Base-by-base conservation (phyloP, 2,329 filamentous ascomycete species). In the Aspergillus ochraceus region DNA sequence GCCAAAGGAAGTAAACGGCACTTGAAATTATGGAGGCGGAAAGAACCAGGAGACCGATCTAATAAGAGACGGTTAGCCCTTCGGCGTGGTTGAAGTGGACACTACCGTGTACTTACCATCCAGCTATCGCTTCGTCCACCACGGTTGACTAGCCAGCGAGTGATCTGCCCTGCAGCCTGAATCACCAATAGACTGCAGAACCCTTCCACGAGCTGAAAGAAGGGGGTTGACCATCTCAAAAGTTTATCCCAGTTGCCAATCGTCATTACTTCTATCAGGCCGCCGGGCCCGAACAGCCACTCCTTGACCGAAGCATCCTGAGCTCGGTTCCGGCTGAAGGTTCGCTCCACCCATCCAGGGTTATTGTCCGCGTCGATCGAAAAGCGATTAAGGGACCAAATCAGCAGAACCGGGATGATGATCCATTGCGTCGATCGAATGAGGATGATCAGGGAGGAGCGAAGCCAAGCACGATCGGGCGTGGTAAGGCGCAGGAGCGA, bases 111-210 rank as follows among this genome's bases (percentile, higher is more conserved):
- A 82, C 89, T 76, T 82, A 95, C 92, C 86, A 98, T 91, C 95
- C 94, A 98, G 63, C 89, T 96, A 79, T 99, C 95, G 70, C 93
- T 96, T 70, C 92, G 87, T 70, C 94, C 92, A 65, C 81, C 80
- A 70, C 90, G 84, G 78, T 98, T 98, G 57, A 98, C 94, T 30
- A 98, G 85, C 89, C 92, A 98, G 75, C 91, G 86, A 20, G 95
- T 96, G 66, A 98, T 92, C 75, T 97, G 94, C 0, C 95, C 95
- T 14, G 91, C 89, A 19, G 93, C 92, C 77, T 99, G 95, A 59
- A 99, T 98, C 65, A 98, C 93, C 58, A 98, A 80, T 68, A 99
- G 80, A 71, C 92, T 98, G 81, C 95, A 98, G 79, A 99, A 99
- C 6, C 95, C 95, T 77, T 99, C 95, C 55, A 90, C 86, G 9